Base-by-base conservation (phyloP, 163 green algal species). In the Scenedesmus sp. region DNA sequence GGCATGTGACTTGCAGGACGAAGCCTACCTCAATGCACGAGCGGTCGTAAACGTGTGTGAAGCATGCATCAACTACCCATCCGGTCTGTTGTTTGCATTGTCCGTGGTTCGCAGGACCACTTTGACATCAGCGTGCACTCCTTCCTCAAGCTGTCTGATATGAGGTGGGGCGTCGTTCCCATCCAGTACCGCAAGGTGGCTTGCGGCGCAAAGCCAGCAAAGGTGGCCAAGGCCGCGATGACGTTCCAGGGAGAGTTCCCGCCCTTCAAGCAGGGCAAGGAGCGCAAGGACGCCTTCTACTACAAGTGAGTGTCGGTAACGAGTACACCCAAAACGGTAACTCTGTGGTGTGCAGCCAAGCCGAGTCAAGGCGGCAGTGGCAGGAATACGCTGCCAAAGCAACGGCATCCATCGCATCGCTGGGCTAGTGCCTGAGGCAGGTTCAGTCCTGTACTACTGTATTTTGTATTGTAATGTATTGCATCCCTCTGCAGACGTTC, bases 111-210 rank as follows among this genome's bases (percentile, higher is more conserved):
- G 30, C 81, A 92, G 83, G 85, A 92, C 24, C 94, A 96, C 83
- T 86, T 96, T 15, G 94, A 96, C 89, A 33, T 96, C 0, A 90
- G 49, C 12, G 81, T 96, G 5, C 94, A 88, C 94, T 92, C 93
- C 3, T 97, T 95, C 80, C 90, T 96, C 86, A 93, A 95, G 88
- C 85, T 97, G 9, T 93, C 94, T 18, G 81, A 92, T 49, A 85
- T 90, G 73, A 94, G 93, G 76, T 85, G 86, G 79, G 94, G 95
- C 37, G 81, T 96, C 0, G 93, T 96, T n/a, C 92, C 85, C 43
- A 73, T 97, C 9, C 22, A 94, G 70, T 76, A 76, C 30, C 65
- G 65, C 65, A 37, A 76, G 30, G 65, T 76, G 65, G 65, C 65
- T 1, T 76, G 65, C 30, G 40, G 40, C 12, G 65, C 65, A 6